Evolutionary conservation across 208 protist genomes (phyloP).

Genomic region (Acanthamoeba triangularis): DNA sequence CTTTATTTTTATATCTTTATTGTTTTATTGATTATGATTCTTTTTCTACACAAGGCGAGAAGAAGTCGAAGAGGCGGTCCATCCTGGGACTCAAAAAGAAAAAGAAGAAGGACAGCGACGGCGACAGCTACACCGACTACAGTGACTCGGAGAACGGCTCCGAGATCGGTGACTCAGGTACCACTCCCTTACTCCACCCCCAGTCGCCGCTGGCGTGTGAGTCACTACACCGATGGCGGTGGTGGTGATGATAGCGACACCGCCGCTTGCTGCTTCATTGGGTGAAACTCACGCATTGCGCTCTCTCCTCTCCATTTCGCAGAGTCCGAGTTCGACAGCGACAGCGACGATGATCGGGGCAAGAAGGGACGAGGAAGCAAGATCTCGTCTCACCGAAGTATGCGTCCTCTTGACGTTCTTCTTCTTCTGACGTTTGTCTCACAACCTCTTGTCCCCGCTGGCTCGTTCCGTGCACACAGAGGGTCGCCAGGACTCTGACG

Average conservation of each 20-base stretch:
- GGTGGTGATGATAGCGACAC: no score
- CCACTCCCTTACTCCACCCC: background rate
- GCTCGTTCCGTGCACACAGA: background rate
- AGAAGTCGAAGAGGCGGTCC: background rate
- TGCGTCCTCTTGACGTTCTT: background rate
- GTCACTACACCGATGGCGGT: background rate
- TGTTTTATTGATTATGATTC: background rate
- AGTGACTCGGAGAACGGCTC: constrained; percentile 13
- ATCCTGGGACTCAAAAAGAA: background rate
- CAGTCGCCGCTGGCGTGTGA: no score
- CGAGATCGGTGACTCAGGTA: background rate
- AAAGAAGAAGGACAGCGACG: constrained; percentile 31
- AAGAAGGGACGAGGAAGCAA: background rate
- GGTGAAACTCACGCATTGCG: no score
- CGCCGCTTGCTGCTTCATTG: no score
- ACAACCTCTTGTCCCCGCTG: no score
- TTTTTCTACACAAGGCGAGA: background rate
- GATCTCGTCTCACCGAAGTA: background rate
- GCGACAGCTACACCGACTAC: constrained; percentile 33
- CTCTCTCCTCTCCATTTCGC: background rate
- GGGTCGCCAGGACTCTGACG: background rate
- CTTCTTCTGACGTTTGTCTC: background rate
- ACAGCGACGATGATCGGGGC: constrained; percentile 4
- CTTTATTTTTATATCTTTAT: no score
- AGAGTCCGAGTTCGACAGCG: constrained; percentile 7